These are phyloP conservation scores for Aegilops longissima DNA, from an alignment of 176 grass and related monocot genomes.

Conservation along the genomic window DNA sequence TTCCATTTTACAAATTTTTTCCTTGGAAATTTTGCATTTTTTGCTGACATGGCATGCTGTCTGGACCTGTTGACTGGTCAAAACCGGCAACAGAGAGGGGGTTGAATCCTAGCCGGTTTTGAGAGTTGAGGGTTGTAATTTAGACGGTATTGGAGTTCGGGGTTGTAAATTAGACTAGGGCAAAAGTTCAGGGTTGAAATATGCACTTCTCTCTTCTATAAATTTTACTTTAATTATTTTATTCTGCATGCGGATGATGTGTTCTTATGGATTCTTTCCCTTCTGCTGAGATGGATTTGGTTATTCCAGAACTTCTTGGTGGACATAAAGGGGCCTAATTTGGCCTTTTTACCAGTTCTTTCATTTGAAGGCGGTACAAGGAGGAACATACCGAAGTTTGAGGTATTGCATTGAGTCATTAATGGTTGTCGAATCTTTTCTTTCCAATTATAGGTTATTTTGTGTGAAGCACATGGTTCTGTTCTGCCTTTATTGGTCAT, in stretches of 20 bases:
- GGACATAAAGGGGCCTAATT: slow-evolving; percentile 84
- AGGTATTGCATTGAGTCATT: slow-evolving; percentile 49
- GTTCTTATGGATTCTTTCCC: not conserved
- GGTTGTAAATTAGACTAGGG: too few relatives aligned
- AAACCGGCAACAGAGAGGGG: too few relatives aligned
- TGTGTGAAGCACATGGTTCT: not conserved
- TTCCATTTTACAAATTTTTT: too few relatives aligned
- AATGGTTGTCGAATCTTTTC: not conserved
- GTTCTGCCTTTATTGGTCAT: not conserved
- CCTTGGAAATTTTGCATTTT: too few relatives aligned
- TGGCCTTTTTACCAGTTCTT: slow-evolving; percentile 78
- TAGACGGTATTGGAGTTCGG: too few relatives aligned
- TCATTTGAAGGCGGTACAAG: slow-evolving; percentile 95
- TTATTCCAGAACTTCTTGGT: slow-evolving; percentile 88
- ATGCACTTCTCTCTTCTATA: too few relatives aligned
- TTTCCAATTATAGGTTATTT: slow-evolving; percentile 12
- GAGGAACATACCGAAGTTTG: slow-evolving; percentile 93
- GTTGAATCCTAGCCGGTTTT: too few relatives aligned
- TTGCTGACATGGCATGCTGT: too few relatives aligned
- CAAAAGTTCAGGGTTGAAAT: too few relatives aligned
- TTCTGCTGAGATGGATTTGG: not conserved
- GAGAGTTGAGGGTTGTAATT: too few relatives aligned
- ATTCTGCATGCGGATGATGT: slow-evolving; percentile 17
- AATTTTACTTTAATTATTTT: not conserved
- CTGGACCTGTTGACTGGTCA: too few relatives aligned